Evolutionary conservation across 2,329 filamentous ascomycete species (phyloP), one percentile per base, ranked within the genome.

Genomic region (Aureobasidium mangrovei): DNA sequence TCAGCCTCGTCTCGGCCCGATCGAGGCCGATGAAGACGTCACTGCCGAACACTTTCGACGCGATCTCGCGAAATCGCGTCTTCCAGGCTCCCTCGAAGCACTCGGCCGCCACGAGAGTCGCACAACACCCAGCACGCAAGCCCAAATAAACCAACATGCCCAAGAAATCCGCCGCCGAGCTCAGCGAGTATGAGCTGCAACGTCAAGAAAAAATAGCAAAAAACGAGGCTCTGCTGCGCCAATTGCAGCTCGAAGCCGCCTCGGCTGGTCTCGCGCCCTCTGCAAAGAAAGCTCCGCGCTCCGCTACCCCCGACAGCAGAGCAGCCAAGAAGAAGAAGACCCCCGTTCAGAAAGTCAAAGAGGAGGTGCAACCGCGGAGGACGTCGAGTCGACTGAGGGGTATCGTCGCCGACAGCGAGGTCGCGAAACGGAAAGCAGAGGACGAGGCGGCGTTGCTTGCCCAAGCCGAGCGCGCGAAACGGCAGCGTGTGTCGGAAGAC

Each of bases 181-280:
- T 94, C 62, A 94, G 87, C 69, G 88, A 89, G 38, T 96, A 95
- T 69, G 91, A 95, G 75, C 83, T 84, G 63, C 83, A 88, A 61
- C 80, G 91, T 0, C 80, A 88, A 12, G 88, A 90, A 57, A 95
- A 95, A 61, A 94, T 95, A 39, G 88, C 85, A 0, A 84, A 87
- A 53, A 93, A 94, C 62, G 85, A 91, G 69, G 88, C 85, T 66
- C 77, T 95, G 0, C 71, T 96, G 0, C 86, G 86, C 57, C 85
- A 90, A 57, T 79, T 95, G 1, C 84, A 86, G 35, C 73, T 80
- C 60, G 79, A 83, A 63, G 77, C 80, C 2, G 81, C 82, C 2
- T 79, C 85, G 0, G 83, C 88, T 0, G 85, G 85, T n/a, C 74
- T 86, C 8, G 86, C 84, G 45, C 74, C 79, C 1, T 69, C 80